These are phyloP conservation scores for Chrysoporthe deuterocubensis DNA, from an alignment of 2,329 filamentous ascomycete genomes.

Conservation along the genomic window DNA sequence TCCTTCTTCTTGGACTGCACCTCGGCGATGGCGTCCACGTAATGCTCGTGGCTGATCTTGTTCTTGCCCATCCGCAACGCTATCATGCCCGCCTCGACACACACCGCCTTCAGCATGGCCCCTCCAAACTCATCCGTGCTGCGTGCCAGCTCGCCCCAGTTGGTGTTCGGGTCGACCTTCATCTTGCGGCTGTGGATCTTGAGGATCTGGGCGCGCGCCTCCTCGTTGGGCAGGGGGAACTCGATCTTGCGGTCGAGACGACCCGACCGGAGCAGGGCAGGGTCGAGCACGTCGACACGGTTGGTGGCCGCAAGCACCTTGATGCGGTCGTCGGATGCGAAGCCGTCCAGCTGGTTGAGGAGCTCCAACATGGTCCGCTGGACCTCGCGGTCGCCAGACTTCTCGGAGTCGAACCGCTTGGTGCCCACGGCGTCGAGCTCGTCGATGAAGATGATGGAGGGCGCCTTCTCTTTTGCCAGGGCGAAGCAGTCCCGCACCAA, in stretches of 20 bases:
- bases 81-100: slow-evolving; percentile 99
- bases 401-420: slow-evolving; percentile 98
- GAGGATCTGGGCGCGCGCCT: slow-evolving; percentile 94
- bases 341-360: slow-evolving; percentile 97
- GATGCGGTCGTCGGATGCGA: slow-evolving; percentile 94
- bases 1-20: slow-evolving; percentile 97
- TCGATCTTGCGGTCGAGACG: slow-evolving; percentile 97
- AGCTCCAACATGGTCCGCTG: slow-evolving; percentile 99
- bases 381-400: slow-evolving; percentile 96
- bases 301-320: slow-evolving; percentile 96
- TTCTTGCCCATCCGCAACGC: slow-evolving; percentile 90
- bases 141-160: slow-evolving; percentile 93
- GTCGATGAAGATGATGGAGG: slow-evolving; percentile 99
- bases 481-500: slow-evolving; percentile 97
- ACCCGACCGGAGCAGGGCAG: slow-evolving; percentile 86
- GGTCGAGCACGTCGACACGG: slow-evolving; percentile 91
- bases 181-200: slow-evolving; percentile 98
- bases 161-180: slow-evolving; percentile 90
- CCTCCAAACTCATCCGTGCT: slow-evolving; percentile 99
- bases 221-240: slow-evolving; percentile 96
- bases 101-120: slow-evolving; percentile 97
- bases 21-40: slow-evolving; percentile 96
- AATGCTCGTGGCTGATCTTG: slow-evolving; percentile 98
- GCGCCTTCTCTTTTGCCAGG: slow-evolving; percentile 96
- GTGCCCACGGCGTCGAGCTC: slow-evolving; percentile 98